Percentiles rank a stretch among this genome's conserved stretches.
Conservation (phyloP, 495 filamentous ascomycete species). For the Glonium stellatum region DNA sequence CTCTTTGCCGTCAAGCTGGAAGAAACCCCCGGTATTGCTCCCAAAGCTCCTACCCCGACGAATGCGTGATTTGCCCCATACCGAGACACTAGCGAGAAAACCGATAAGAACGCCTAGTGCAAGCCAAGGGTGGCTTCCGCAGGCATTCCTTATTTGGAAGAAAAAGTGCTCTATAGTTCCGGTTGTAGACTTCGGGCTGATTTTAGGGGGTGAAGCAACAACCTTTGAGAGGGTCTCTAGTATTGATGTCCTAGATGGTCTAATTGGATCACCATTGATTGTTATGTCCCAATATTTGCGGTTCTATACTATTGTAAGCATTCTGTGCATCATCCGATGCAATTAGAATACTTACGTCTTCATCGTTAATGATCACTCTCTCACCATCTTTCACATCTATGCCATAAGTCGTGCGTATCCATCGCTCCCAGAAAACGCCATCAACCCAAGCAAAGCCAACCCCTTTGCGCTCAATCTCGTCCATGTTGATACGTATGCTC, state of each 20-base stretch:
- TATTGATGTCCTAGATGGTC: constrained; percentile 86
- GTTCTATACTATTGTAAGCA: constrained; percentile 47
- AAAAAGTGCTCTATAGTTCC: constrained; percentile 68
- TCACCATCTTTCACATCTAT: constrained; percentile 80
- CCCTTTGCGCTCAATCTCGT: constrained; percentile 76
- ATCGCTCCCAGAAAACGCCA: constrained; percentile 93
- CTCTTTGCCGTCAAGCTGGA: constrained; percentile 71
- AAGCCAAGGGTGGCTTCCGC: constrained; percentile 65
- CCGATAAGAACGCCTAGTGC: constrained; percentile 55
- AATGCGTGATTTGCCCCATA: constrained; percentile 42
- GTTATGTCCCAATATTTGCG: constrained; percentile 93
- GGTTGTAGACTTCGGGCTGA: constrained; percentile 81
- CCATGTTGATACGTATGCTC: constrained; percentile 82
- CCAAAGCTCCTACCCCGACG: constrained; percentile 31
- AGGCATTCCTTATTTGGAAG: constrained; percentile 63
- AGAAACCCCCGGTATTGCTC: constrained; percentile 56
- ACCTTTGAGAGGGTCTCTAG: constrained; percentile 86
- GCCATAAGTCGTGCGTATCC: constrained; percentile 90
- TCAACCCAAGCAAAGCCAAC: constrained; percentile 98
- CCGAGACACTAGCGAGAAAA: constrained; percentile 41
- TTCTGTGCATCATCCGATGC: neutral
- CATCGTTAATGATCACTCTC: constrained; percentile 92
- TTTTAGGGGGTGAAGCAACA: constrained; percentile 61
- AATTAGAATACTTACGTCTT: constrained; percentile 64
- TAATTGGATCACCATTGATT: constrained; percentile 76